phyloP scores from a whole-genome alignment of 768 basidiomycete species.

The Kondoa subrosea region DNA sequence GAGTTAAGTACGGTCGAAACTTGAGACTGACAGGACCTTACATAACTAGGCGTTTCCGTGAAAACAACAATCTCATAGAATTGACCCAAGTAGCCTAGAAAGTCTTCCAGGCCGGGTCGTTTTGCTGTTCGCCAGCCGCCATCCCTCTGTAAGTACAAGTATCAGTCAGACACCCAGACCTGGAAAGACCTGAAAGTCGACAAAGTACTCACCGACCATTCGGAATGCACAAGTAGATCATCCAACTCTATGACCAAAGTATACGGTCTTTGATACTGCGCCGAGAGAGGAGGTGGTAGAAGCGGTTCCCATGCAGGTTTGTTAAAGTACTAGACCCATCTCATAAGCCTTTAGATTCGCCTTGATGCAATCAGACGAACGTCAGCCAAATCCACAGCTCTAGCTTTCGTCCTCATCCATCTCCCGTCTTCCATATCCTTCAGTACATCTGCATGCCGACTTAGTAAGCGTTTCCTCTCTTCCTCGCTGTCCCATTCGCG shows the following conservation, averaged over 20 bases:
- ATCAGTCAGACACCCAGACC: background rate
- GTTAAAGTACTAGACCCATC: conserved; percentile 55
- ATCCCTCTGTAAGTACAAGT: conserved; percentile 64
- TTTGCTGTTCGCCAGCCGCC: conserved; percentile 96
- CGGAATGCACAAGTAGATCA: conserved; percentile 73
- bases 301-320: conserved; percentile 87
- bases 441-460: conserved; percentile 17
- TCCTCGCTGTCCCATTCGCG: conserved; percentile 63
- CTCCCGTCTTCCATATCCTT: conserved; percentile 23
- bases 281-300: conserved; percentile 66
- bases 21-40: conserved; percentile 35
- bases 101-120: conserved; percentile 93
- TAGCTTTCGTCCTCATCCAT: conserved; percentile 22
- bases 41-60: conserved; percentile 75
- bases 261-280: conserved; percentile 72
- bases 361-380: conserved; percentile 40
- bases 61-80: conserved; percentile 98
- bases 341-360: conserved; percentile 29
- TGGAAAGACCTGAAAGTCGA: background rate
- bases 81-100: conserved; percentile 88
- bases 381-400: conserved; percentile 9
- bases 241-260: conserved; percentile 82
- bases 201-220: conserved; percentile 70
- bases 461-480: conserved; percentile 43
- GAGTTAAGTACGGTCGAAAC: background rate